Evolutionary conservation across 2,329 filamentous ascomycete species (phyloP).

Genomic region (Ambrosiella cleistominuta): DNA sequence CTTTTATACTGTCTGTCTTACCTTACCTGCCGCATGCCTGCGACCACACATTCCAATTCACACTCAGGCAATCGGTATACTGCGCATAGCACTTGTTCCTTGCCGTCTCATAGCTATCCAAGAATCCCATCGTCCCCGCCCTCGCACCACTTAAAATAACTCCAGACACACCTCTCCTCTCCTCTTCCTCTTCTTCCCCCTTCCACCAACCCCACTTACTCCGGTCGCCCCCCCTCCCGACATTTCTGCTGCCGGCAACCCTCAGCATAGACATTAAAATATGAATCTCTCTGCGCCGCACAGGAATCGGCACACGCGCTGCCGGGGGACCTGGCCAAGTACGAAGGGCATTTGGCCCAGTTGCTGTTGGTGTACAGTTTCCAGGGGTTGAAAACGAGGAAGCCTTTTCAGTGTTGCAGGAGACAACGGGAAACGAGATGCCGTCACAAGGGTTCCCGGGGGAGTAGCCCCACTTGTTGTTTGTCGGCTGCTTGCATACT

Average conservation of each 20-base stretch:
- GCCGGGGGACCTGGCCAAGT: conserved; percentile 20
- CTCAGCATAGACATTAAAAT: conserved; percentile 30
- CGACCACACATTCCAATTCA: conserved; percentile 28
- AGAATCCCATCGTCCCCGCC: conserved; percentile 27
- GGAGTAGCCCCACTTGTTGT: conserved; percentile 46
- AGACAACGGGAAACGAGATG: conserved; percentile 34
- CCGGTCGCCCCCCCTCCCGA: conserved; percentile 16
- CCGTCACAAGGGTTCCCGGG: conserved; percentile 40
- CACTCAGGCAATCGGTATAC: conserved; percentile 29
- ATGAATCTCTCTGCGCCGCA: conserved; percentile 33
- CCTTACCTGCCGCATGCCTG: conserved; percentile 17
- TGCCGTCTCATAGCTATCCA: conserved; percentile 28
- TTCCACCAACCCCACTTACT: conserved; percentile 20
- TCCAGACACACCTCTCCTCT: conserved; percentile 14
- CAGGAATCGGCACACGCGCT: conserved; percentile 35
- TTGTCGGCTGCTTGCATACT: conserved; percentile 35
- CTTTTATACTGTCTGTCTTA: too few relatives aligned
- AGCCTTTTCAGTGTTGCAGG: conserved; percentile 33
- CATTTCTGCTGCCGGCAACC: conserved; percentile 23
- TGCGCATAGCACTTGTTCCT: conserved; percentile 30
- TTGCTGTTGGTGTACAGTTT: conserved; percentile 33
- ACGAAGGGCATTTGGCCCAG: conserved; percentile 27
- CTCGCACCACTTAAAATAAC: conserved; percentile 32
- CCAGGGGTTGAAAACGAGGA: conserved; percentile 29
- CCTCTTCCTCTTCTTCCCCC: conserved; percentile 13